phyloP scores from a whole-genome alignment of 768 basidiomycete species.

The Lentinula sp. region DNA sequence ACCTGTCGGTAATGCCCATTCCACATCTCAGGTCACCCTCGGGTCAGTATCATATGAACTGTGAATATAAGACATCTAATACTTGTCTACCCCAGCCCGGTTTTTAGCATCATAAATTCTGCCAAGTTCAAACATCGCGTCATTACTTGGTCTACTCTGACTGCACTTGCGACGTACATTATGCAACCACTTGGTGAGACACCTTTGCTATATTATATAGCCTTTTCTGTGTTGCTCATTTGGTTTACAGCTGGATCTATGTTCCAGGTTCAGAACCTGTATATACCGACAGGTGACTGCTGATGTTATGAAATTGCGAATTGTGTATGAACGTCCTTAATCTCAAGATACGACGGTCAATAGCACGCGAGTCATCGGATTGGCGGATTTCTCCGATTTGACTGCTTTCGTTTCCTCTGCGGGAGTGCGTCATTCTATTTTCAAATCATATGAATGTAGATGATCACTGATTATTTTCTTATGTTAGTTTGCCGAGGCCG shows the following conservation, averaged over 20 bases:
- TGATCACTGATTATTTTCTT: background rate
- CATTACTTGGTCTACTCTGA: constrained; percentile 45
- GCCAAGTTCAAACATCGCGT: constrained; percentile 48
- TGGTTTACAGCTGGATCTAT: constrained; percentile 32
- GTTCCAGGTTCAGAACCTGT: constrained; percentile 28
- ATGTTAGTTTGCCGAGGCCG: constrained; percentile 33
- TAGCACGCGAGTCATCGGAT: constrained; percentile 35
- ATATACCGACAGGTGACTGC: constrained; percentile 17
- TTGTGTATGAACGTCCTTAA: background rate
- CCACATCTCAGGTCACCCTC: constrained; percentile 29
- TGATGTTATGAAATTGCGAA: background rate
- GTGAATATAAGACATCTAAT: background rate
- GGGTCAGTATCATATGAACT: constrained; percentile 25
- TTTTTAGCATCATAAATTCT: constrained; percentile 36
- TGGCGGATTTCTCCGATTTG: constrained; percentile 36
- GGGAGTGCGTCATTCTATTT: constrained; percentile 32
- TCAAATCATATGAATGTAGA: background rate
- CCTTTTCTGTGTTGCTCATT: constrained; percentile 13
- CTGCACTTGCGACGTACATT: constrained; percentile 36
- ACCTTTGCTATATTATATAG: constrained; percentile 4
- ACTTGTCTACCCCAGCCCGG: constrained; percentile 27
- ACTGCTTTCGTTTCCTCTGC: constrained; percentile 55
- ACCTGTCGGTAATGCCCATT: background rate
- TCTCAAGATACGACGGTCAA: constrained; percentile 22
- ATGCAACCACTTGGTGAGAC: constrained; percentile 53